Evolutionary conservation across 306 rosid genomes (phyloP).

Genomic region (Prunus campanulata): DNA sequence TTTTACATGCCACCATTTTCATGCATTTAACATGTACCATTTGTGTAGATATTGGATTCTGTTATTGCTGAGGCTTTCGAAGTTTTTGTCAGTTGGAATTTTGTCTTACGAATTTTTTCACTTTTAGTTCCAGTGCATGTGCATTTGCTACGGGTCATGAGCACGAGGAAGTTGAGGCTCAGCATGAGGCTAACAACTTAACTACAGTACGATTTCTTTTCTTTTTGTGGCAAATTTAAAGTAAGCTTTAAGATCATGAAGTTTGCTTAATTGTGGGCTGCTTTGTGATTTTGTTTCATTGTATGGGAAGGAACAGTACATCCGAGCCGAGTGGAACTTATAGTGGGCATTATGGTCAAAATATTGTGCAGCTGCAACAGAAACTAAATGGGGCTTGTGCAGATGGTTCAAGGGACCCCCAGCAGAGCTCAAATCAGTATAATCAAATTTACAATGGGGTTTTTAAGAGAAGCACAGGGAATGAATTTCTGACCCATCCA

Average conservation of each 20-base stretch:
- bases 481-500: neutral
- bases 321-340: slow-evolving; percentile 2
- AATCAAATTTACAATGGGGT: neutral
- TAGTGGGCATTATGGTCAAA: neutral
- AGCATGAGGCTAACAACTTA: slow-evolving; percentile 86
- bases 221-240: neutral
- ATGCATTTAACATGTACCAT: too few species aligned
- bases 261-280: neutral
- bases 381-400: slow-evolving; percentile 6
- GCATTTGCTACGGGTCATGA: slow-evolving; percentile 1
- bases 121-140: slow-evolving; percentile 14
- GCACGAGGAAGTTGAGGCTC: slow-evolving; percentile 1
- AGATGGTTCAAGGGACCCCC: slow-evolving; percentile 8
- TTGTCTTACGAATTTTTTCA: slow-evolving; percentile 1
- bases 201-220: slow-evolving; percentile 85
- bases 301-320: slow-evolving; percentile 1
- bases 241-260: neutral
- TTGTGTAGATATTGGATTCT: too few species aligned
- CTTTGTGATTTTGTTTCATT: neutral
- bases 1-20: too few species aligned
- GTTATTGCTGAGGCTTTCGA: neutral
- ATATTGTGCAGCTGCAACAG: neutral
- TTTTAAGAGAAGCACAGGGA: neutral
- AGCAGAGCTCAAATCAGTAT: slow-evolving; percentile 5
- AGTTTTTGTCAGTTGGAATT: neutral